These are phyloP conservation scores for Escallonia rubra DNA, from an alignment of 129 eudicot genomes.

Conservation along the genomic window DNA sequence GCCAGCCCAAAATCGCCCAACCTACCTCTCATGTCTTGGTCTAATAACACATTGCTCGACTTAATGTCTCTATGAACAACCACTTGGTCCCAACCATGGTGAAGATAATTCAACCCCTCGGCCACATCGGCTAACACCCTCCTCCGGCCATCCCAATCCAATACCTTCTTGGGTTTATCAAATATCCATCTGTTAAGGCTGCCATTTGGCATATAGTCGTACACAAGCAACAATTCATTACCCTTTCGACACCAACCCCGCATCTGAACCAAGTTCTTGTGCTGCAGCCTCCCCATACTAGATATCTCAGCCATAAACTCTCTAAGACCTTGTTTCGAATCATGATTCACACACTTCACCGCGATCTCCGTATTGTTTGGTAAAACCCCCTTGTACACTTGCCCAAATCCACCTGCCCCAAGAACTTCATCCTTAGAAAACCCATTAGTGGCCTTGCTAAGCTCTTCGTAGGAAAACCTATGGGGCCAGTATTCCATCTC, in stretches of 20 bases:
- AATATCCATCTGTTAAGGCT: constrained; percentile 74
- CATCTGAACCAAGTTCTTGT: constrained; percentile 75
- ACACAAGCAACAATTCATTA: constrained; percentile 59
- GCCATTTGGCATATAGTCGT: constrained; percentile 83
- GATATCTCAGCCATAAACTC: constrained; percentile 93
- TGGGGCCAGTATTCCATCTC: constrained; percentile 89
- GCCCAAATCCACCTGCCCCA: constrained; percentile 82
- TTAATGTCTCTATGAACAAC: constrained; percentile 84
- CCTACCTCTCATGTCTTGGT: constrained; percentile 60
- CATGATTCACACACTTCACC: constrained; percentile 76
- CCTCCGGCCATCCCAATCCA: constrained; percentile 56
- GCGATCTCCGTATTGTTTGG: constrained; percentile 47
- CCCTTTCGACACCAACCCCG: constrained; percentile 79
- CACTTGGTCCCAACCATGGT: constrained; percentile 79
- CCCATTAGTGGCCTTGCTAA: constrained; percentile 41
- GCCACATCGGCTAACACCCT: constrained; percentile 65
- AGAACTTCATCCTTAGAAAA: constrained; percentile 39
- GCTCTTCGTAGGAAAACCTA: constrained; percentile 60
- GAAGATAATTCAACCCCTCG: constrained; percentile 72
- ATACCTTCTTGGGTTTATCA: constrained; percentile 45
- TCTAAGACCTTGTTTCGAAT: constrained; percentile 64
- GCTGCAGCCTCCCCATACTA: constrained; percentile 76
- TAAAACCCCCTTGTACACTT: constrained; percentile 55
- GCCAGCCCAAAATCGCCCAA: constrained; percentile 87
- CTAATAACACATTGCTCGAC: constrained; percentile 74